A percentile compares a stretch with the other conserved stretches of the same genome.
Evolutionary conservation across 1,284 basidiomycete species (phyloP).

Genomic region (Hypsizygus ulmarius): DNA sequence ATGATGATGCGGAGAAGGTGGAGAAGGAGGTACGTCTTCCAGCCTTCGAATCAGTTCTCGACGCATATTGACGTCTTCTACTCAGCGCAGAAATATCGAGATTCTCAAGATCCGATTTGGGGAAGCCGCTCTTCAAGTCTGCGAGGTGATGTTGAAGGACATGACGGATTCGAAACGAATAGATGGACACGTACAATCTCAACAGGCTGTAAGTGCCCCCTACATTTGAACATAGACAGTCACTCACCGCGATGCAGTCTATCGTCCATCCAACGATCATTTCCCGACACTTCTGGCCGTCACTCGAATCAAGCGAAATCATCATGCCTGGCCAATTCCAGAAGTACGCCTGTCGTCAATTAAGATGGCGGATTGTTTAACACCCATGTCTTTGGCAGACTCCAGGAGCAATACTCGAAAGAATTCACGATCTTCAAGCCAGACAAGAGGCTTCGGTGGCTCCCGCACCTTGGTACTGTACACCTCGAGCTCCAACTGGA

Average conservation of each 20-base stretch:
- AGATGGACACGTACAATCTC: slow-evolving; percentile 79
- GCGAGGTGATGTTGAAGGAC: slow-evolving; percentile 96
- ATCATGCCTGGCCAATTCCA: slow-evolving; percentile 82
- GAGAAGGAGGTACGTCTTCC: slow-evolving; percentile 74
- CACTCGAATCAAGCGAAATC: slow-evolving; percentile 70
- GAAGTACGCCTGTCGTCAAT: slow-evolving; percentile 45
- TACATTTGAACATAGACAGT: neutral
- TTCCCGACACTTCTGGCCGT: slow-evolving; percentile 92
- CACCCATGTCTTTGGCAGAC: slow-evolving; percentile 36
- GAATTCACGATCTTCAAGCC: slow-evolving; percentile 83
- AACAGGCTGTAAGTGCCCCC: slow-evolving; percentile 52
- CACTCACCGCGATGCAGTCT: slow-evolving; percentile 38
- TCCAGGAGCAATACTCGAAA: slow-evolving; percentile 73
- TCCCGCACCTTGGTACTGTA: slow-evolving; percentile 83
- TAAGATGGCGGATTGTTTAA: neutral
- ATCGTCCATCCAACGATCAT: slow-evolving; percentile 85
- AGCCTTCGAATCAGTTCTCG: neutral
- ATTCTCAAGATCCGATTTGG: slow-evolving; percentile 93
- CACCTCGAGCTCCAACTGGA: slow-evolving; percentile 75
- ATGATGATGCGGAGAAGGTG: slow-evolving; percentile 78
- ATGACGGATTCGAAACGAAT: slow-evolving; percentile 90
- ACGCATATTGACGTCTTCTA: neutral
- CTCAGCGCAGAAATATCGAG: slow-evolving; percentile 84
- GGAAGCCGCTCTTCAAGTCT: slow-evolving; percentile 84
- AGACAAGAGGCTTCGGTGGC: slow-evolving; percentile 85